Percentiles rank a stretch among this genome's conserved stretches.
phyloP scores from a whole-genome alignment of 2,329 filamentous ascomycete genomes.

The Epichloe festucae region DNA sequence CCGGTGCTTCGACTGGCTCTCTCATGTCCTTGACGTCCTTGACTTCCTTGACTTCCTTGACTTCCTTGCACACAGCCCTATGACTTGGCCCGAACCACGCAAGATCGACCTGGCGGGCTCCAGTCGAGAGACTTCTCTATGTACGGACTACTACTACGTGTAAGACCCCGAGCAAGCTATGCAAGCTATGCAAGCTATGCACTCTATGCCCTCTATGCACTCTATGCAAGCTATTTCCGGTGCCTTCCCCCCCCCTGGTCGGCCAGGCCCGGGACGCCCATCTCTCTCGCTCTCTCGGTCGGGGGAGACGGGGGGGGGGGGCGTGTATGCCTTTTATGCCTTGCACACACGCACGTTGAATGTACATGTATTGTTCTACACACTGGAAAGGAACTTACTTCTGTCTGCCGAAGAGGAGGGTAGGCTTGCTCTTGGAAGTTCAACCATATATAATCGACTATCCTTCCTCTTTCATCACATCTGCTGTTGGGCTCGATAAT shows the following conservation, averaged over 20 bases:
- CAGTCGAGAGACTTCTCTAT: not conserved
- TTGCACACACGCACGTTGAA: not conserved
- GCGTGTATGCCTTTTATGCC: not conserved
- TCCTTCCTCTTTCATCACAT: constrained; percentile 1
- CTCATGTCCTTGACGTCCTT: not conserved
- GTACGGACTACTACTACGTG: not conserved
- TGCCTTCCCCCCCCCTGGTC: not conserved
- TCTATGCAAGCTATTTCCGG: constrained; percentile 6
- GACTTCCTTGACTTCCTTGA: not conserved
- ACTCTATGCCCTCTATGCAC: too few relatives aligned
- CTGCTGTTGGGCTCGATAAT: not conserved
- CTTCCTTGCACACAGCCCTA: constrained; percentile 4
- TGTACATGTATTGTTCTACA: not conserved
- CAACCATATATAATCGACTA: constrained; percentile 4
- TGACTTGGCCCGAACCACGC: constrained; percentile 1
- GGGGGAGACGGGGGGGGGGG: not conserved
- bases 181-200: too few relatives aligned
- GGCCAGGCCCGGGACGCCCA: not conserved
- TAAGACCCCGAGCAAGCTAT: constrained; percentile 5
- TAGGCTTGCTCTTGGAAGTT: not conserved
- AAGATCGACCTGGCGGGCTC: constrained; percentile 4
- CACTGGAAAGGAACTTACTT: not conserved
- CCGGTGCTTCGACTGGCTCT: constrained; percentile 1
- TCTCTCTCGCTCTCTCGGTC: not conserved
- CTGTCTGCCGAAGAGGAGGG: not conserved